Conservation (phyloP, 1,284 basidiomycete species). For the Stygiomarasmius scandens region DNA sequence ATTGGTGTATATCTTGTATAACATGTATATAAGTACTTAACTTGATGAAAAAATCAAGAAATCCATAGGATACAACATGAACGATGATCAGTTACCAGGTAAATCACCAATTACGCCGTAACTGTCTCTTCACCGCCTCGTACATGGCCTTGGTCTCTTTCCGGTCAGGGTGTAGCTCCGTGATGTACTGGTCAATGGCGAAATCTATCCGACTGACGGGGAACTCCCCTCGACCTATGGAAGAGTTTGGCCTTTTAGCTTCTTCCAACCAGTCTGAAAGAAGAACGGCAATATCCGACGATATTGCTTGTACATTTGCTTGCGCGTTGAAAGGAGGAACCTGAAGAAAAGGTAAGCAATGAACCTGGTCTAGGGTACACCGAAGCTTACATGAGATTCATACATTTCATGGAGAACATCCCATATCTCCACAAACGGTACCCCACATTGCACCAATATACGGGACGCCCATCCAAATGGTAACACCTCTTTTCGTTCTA, state of each 20-base stretch:
- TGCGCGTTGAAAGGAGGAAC: conserved; percentile 84
- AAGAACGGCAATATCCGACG: conserved; percentile 76
- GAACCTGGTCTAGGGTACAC: not conserved
- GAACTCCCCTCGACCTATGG: conserved; percentile 58
- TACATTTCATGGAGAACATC: conserved; percentile 87
- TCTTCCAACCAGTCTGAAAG: conserved; percentile 79
- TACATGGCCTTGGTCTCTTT: conserved; percentile 63
- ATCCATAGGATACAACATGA: not conserved
- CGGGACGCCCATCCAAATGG: conserved; percentile 80
- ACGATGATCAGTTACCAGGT: conserved; percentile 8
- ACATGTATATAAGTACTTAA: not conserved
- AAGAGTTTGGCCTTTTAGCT: conserved; percentile 65
- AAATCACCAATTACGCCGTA: conserved; percentile 68
- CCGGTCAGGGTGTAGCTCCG: conserved; percentile 62
- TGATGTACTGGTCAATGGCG: conserved; percentile 70
- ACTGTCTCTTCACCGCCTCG: conserved; percentile 67
- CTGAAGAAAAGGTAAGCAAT: conserved; percentile 37
- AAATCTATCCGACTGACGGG: conserved; percentile 75
- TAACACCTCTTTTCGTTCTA: conserved; percentile 61
- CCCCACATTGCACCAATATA: conserved; percentile 75
- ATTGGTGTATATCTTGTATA: not conserved
- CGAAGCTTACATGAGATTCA: conserved; percentile 79
- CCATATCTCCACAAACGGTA: conserved; percentile 79
- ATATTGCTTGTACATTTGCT: conserved; percentile 74
- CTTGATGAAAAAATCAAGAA: not conserved